Evolutionary conservation across 1,284 basidiomycete genomes (phyloP), one percentile per base, ranked within the genome.

Genomic region (Moesziomyces globuligerus): DNA sequence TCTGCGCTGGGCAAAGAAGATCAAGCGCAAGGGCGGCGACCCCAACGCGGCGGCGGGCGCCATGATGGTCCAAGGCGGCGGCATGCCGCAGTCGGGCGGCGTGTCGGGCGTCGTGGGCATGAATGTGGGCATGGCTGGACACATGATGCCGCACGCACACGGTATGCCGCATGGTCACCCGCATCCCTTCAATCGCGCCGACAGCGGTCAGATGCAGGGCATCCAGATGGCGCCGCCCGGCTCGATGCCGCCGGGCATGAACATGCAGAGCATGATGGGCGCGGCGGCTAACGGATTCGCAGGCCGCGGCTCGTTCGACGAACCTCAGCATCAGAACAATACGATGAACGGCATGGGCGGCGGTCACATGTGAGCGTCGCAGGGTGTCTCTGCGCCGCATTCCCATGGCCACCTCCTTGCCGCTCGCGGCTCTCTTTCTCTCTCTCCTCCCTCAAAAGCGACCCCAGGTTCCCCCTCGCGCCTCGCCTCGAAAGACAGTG

Each of bases 1-100:
- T 46, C 60, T 81, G 52, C 76, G 79, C 38, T 81, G 72, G 67
- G 77, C 79, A 34, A 81, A 81, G 56, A 79, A 76, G 61, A 67
- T 77, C 53, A 81, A 79, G 67, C 70, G 74, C 40, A 75, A 71
- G 26, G 72, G 72, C n/a, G 74, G 76, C 23, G 75, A 77, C 39
- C 74, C 74, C 11, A 74, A 69, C 17, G 23, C 45, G 32, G 53
- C 57, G 3, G 57, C 62, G 8, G 59, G 59, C 29, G 53, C 59
- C 40, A 50, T 70, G 50, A 58, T 70, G 56, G 42, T 43, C 13
- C 38, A 41, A 15, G 52, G 59, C 20, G 44, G 66, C 21, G 48
- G 48, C 5, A 55, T 65, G 54, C 50, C 50, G 21, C 47, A 54
- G 42, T 41, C 47, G n/a, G 50, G 49, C 24, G 50, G 50, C 6